Evolutionary conservation across 176 grass and related monocot genomes (phyloP).

Genomic region (Eragrostis curvula): DNA sequence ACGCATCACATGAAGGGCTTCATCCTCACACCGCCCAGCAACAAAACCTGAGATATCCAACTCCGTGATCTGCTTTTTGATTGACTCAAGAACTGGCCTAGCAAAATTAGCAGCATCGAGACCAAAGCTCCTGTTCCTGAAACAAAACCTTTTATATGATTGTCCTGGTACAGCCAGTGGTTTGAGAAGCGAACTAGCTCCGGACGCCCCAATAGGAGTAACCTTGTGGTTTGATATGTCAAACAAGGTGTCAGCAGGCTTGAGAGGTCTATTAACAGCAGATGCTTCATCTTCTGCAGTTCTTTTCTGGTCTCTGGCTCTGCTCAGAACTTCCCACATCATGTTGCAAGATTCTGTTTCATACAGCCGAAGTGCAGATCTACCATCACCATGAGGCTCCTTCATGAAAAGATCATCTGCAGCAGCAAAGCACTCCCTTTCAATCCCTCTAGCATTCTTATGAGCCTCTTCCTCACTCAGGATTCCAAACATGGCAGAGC

Average conservation of each 20-base stretch:
- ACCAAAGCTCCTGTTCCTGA: slow-evolving; percentile 75
- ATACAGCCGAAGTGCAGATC: slow-evolving; percentile 69
- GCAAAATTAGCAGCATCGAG: slow-evolving; percentile 61
- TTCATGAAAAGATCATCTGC: slow-evolving; percentile 62
- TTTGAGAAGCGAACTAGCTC: slow-evolving; percentile 60
- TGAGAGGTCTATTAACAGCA: neutral
- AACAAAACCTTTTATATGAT: slow-evolving; percentile 53
- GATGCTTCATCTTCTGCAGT: slow-evolving; percentile 13
- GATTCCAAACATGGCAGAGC: slow-evolving; percentile 59
- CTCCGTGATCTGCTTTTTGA: too few relatives aligned
- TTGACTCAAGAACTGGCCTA: slow-evolving; percentile 41
- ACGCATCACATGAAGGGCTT: too few relatives aligned
- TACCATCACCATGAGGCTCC: slow-evolving; percentile 79
- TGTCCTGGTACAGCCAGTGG: slow-evolving; percentile 48
- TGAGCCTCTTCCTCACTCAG: slow-evolving; percentile 65
- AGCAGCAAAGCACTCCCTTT: slow-evolving; percentile 56
- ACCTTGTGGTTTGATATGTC: slow-evolving; percentile 59
- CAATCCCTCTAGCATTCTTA: slow-evolving; percentile 60
- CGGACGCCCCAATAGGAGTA: slow-evolving; percentile 65
- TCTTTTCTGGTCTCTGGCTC: slow-evolving; percentile 49
- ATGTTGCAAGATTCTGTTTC: slow-evolving; percentile 66
- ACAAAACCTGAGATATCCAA: too few relatives aligned
- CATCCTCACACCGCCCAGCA: too few relatives aligned
- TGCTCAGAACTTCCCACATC: slow-evolving; percentile 68
- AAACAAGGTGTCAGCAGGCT: slow-evolving; percentile 48